Percentiles rank a stretch among this genome's conserved stretches.
Conservation (phyloP, 495 filamentous ascomycete genomes). For the Xylaria longipes region DNA sequence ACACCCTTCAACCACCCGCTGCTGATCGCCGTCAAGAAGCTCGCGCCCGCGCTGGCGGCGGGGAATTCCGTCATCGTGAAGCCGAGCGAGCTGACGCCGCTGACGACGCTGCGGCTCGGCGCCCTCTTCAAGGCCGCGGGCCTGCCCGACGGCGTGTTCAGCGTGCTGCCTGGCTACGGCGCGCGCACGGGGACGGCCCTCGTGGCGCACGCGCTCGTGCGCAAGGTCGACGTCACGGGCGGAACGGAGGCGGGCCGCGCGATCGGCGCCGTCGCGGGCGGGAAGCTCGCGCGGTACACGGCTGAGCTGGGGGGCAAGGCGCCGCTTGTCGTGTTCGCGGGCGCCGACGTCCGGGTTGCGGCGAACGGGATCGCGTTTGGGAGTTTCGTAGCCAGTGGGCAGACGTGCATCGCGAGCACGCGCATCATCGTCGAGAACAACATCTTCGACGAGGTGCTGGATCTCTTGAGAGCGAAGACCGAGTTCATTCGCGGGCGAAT, state of each 20-base stretch:
- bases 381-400: slow-evolving; percentile 65
- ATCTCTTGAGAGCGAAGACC: slow-evolving; percentile 44
- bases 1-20: slow-evolving; percentile 72
- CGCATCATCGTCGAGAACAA: slow-evolving; percentile 61
- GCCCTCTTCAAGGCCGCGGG: slow-evolving; percentile 60
- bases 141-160: slow-evolving; percentile 62
- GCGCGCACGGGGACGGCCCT: slow-evolving; percentile 60
- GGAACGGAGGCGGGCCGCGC: slow-evolving; percentile 54
- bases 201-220: slow-evolving; percentile 57
- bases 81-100: slow-evolving; percentile 65
- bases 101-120: slow-evolving; percentile 61
- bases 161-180: slow-evolving; percentile 64
- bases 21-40: slow-evolving; percentile 68
- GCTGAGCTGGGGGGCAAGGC: slow-evolving; percentile 69
- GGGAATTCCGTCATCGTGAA: slow-evolving; percentile 70
- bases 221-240: slow-evolving; percentile 70
- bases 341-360: slow-evolving; percentile 56
- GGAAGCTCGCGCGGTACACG: slow-evolving; percentile 61
- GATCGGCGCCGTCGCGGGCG: slow-evolving; percentile 55
- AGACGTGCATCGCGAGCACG: slow-evolving; percentile 68
- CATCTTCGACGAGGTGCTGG: slow-evolving; percentile 50
- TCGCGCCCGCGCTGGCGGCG: slow-evolving; percentile 65
- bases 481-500: slow-evolving; percentile 51
- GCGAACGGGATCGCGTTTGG: slow-evolving; percentile 66
- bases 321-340: slow-evolving; percentile 60